Base-by-base conservation (phyloP, 768 basidiomycete species). In the Kwoniella sp. region DNA sequence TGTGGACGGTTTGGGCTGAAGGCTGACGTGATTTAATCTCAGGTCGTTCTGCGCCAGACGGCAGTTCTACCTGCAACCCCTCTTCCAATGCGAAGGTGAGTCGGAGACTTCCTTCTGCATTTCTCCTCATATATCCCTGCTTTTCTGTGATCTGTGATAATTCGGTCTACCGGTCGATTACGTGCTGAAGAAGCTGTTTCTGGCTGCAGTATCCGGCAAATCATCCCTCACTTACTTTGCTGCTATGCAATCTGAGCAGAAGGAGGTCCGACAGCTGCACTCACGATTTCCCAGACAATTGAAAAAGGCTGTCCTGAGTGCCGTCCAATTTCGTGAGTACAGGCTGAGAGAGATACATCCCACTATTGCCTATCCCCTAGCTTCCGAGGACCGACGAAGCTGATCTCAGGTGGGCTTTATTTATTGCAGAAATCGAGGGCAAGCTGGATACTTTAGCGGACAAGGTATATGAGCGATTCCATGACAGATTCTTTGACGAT, bases 241-340 rank as follows among this genome's bases (percentile, higher is more conserved):
- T 75, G 96, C 96, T 24, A 84, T 94, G 49, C 88, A 91, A 71
- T 93, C 91, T 62, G 96, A 99, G 81, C 87, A 85, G 64, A 87
- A 88, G 71, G 96, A 98, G 82, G 90, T 90, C 30, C 85, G 88
- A 60, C 90, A 89, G 27, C 85, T 97, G 80, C 92, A 98, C 78
- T 85, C 89, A 48, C 85, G 91, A 73, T 97, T 99, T 81, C 91
- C 95, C 17, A 89, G 92, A 77, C 88, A 88, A 64, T 87, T 99
- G 72, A 98, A 98, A 80, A 86, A 90, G 63, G 88, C 92, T 51
- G 87, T 98, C 56, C 87, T 99, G 68, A 88, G 85, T 72, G 88
- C 91, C 21, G 92, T 96, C 62, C 96, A 99, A 84, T 98, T 92
- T 88, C 94, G 95, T 98, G 80, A 70, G 94, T 88, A 49, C 33